A percentile compares a stretch with the other conserved stretches of the same genome.
Evolutionary conservation across 2,329 filamentous ascomycete genomes (phyloP).

Genomic region (Aspergillus sp.): DNA sequence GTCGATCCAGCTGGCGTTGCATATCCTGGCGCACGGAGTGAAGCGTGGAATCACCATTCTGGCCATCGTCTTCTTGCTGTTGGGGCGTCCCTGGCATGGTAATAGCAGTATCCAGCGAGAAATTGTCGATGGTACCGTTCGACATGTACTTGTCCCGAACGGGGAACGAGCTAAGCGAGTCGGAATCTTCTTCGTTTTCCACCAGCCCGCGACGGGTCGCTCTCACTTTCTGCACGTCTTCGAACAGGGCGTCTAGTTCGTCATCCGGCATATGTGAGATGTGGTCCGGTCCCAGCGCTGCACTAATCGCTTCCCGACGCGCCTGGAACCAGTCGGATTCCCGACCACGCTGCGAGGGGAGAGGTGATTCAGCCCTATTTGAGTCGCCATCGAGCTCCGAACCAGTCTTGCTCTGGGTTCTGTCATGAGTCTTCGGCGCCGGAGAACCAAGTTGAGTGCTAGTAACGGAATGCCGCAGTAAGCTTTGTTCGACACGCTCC

Average conservation of each 20-base stretch:
- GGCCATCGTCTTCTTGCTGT: conserved; percentile 63
- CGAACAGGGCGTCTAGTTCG: conserved; percentile 85
- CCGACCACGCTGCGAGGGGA: conserved; percentile 58
- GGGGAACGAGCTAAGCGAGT: conserved; percentile 81
- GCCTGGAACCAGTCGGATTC: conserved; percentile 96
- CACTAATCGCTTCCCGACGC: conserved; percentile 82
- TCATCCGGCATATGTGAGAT: conserved; percentile 86
- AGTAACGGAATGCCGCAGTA: conserved; percentile 74
- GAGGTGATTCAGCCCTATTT: conserved; percentile 72
- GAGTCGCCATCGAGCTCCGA: conserved; percentile 69
- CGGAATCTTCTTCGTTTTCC: conserved; percentile 67
- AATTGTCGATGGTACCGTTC: conserved; percentile 89
- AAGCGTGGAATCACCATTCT: conserved; percentile 52
- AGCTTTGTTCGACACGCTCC: conserved; percentile 79
- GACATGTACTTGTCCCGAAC: conserved; percentile 93
- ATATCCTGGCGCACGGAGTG: conserved; percentile 72
- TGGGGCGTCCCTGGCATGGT: conserved; percentile 87
- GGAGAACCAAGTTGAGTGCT: conserved; percentile 59
- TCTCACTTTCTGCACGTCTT: conserved; percentile 83
- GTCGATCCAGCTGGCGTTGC: conserved; percentile 73
- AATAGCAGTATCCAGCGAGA: conserved; percentile 86
- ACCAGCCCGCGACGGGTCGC: conserved; percentile 70
- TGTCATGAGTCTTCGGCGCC: conserved; percentile 65
- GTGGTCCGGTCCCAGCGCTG: conserved; percentile 82
- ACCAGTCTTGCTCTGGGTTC: conserved; percentile 68